Base-by-base conservation (phyloP, 2,329 filamentous ascomycete species). In the Dactylonectria macrodidyma region DNA sequence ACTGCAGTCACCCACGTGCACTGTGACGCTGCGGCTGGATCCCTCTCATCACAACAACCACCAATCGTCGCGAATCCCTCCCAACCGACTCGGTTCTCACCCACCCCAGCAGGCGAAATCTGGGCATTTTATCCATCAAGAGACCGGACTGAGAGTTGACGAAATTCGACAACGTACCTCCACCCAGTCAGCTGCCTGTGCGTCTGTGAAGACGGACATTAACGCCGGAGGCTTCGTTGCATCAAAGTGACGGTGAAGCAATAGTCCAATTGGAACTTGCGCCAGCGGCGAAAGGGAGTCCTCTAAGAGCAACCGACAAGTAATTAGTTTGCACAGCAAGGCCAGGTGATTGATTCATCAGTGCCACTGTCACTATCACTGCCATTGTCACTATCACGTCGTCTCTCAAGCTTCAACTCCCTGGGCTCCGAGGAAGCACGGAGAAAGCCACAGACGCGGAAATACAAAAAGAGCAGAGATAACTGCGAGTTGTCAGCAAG, bases 61-160 rank as follows among this genome's bases (percentile, higher is more conserved):
- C 74, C 74, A 76, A 76, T 76, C 66, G 73, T 68, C 59, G 66
- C 57, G 51, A 65, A 55, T 67, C 55, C 71, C 71, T 75, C 71
- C 66, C 67, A 62, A 73, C 73, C 70, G 68, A 70, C 73, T 72
- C 73, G 66, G 71, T 62, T 73, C 71, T 24, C 50, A 54, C 24
- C 59, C 36, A 66, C 47, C 48, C 30, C 33, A 14, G 41, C 55
- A 51, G 16, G 36, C 34, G 16, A 16, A 30, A 30, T 36, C 48
- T 54, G 19, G 19, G 6, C 60, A 38, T 38, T 50, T 44, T 6
- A 14, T 44, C 6, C 41, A 44, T 44, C 41, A 47, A 38, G 38
- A 48, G 55, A n/a, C 34, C 52, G 34, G 34, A 38, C 38, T n/a
- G 14, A 50, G 14, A 52, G n/a, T 44, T 34, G 47, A 54, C 55